Evolutionary conservation across 2,329 filamentous ascomycete genomes (phyloP), one percentile per base, ranked within the genome.

Genomic region (Aspergillus floridensis): DNA sequence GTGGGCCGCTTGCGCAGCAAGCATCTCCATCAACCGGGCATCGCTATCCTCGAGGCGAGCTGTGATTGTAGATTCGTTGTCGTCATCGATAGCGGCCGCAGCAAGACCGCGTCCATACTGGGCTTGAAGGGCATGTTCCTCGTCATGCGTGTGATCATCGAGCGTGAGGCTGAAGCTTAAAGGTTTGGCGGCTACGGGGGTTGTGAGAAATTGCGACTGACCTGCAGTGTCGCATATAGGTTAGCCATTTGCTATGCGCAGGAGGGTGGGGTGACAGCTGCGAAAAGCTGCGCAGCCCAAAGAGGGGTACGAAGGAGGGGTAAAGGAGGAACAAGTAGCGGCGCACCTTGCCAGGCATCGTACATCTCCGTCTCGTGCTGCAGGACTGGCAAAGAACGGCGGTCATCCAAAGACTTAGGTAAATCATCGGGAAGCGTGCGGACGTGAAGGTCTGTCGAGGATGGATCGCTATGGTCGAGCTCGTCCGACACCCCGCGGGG

Each of bases 281-380:
- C 35, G 46, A 12, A 44, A 10, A 19, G 38, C n/a, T 44, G 38
- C 48, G 48, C 56, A 58, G 53, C 49, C 51, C 49, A 22, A 19
- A 41, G 50, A 51, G 46, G 53, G 52, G 46, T 53, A 46, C 21
- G 44, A 21, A 16, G 57, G 56, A 46, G 57, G 29, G 44, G 31
- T n/a, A 19, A 29, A 24, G 49, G 51, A 53, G n/a, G 26, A 48
- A 49, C 12, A 6, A 51, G 35, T 26, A 58, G 53, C 32, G 80
- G 63, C 82, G 73, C 75, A 89, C 93, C 93, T 88, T 98, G 92
- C 95, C 95, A 99, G 67, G 92, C 95, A 84, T 99, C 95, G 76
- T 98, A 99, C 80, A 97, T 92, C 81, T 98, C 95, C 46, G 93
- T 96, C 81, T 98, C 95, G 58, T 89, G 84, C 64, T 88, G 84